phyloP scores from a whole-genome alignment of 2,329 filamentous ascomycete genomes.

The Penicillium vulpinum region DNA sequence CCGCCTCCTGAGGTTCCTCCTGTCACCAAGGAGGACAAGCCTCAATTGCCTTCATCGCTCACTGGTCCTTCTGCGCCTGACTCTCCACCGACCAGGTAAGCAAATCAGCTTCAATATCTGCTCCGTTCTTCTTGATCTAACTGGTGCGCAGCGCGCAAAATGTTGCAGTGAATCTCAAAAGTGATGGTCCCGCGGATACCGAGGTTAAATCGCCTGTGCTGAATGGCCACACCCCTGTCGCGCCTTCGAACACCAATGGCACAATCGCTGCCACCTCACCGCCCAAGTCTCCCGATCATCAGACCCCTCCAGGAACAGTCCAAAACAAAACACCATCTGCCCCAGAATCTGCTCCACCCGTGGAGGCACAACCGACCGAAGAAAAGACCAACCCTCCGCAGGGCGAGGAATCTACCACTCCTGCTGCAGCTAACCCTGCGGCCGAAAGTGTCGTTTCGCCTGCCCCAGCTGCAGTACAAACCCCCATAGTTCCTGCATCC shows the following conservation, averaged over 20 bases:
- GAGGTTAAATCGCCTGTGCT: conserved; percentile 19
- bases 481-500: not conserved
- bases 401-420: conserved; percentile 1
- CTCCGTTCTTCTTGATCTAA: conserved; percentile 8
- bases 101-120: not conserved
- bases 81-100: conserved; percentile 33
- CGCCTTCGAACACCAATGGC: conserved; percentile 32
- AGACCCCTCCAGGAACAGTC: not conserved
- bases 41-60: conserved; percentile 40
- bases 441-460: not conserved
- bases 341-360: conserved; percentile 10
- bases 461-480: not conserved
- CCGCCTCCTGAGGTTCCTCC: conserved; percentile 44
- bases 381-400: not conserved
- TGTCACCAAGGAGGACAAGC: conserved; percentile 43
- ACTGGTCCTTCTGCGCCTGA: conserved; percentile 34
- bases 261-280: conserved; percentile 27
- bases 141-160: conserved; percentile 23
- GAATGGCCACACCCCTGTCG: conserved; percentile 33
- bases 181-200: conserved; percentile 17
- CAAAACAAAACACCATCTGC: conserved; percentile 14
- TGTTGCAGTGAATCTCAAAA: conserved; percentile 20
- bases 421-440: not conserved
- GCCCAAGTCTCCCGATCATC: conserved; percentile 30
- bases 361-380: conserved; percentile 6